These are phyloP conservation scores for Ettlia oleoabundans DNA, from an alignment of 139 green algal species.

Conservation along the genomic window DNA sequence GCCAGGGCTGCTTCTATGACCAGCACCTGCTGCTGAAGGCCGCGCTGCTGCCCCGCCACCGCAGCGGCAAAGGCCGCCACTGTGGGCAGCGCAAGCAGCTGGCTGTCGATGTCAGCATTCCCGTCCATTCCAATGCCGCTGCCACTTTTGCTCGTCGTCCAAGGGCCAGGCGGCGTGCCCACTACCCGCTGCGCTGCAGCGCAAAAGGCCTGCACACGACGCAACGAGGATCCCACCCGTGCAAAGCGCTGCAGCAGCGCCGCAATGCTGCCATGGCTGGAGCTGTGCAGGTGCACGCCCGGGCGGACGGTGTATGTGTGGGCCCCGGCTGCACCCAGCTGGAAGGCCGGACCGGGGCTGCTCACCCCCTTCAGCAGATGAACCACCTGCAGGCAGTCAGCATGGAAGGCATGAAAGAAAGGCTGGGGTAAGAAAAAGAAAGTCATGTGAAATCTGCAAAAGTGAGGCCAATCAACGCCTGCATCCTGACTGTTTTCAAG, in stretches of 20 bases:
- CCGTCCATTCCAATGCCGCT: neutral
- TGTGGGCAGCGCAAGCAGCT: constrained; percentile 32
- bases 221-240: neutral
- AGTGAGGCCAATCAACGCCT: neutral
- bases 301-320: neutral
- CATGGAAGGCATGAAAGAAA: neutral
- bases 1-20: constrained; percentile 14
- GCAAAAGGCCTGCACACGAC: constrained; percentile 29
- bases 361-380: constrained; percentile 38
- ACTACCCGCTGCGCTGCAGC: neutral
- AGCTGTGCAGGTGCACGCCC: constrained; percentile 27
- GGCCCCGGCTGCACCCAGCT: constrained; percentile 13
- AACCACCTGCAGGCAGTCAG: constrained; percentile 20
- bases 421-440: neutral
- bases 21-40: constrained; percentile 39
- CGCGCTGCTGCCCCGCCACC: constrained; percentile 26
- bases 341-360: constrained; percentile 31
- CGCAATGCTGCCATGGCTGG: neutral
- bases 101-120: neutral
- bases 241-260: constrained; percentile 30
- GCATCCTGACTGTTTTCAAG: too few relatives aligned
- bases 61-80: constrained; percentile 47
- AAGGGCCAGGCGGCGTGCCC: neutral
- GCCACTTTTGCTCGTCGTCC: neutral
- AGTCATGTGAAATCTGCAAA: neutral